phyloP scores from a whole-genome alignment of 1,284 basidiomycete genomes.

The Ceratobasidium sp. region DNA sequence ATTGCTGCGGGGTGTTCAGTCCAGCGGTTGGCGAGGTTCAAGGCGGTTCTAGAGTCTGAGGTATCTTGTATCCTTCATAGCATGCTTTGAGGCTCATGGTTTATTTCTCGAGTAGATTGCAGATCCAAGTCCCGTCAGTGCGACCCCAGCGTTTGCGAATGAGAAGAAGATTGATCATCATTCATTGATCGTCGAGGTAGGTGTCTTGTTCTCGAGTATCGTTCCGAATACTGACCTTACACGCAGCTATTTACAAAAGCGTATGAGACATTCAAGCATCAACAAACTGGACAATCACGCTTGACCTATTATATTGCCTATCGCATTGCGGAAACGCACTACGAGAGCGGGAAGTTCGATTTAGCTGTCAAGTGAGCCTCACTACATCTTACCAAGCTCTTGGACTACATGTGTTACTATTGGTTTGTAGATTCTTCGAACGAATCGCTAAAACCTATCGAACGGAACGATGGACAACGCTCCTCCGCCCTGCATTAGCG shows the following conservation, averaged over 20 bases:
- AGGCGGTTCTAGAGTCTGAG: constrained; percentile 73
- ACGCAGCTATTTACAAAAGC: constrained; percentile 89
- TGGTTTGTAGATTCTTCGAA: constrained; percentile 80
- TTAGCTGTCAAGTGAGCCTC: constrained; percentile 79
- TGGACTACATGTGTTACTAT: too few species aligned
- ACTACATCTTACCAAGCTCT: background rate
- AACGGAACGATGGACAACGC: constrained; percentile 80
- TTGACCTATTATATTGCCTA: constrained; percentile 88
- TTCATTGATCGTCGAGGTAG: constrained; percentile 83
- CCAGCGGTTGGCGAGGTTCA: constrained; percentile 75
- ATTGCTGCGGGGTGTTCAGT: constrained; percentile 88
- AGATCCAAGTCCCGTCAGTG: constrained; percentile 45
- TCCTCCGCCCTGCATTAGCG: constrained; percentile 78
- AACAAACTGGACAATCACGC: constrained; percentile 71
- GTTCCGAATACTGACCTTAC: constrained; percentile 23
- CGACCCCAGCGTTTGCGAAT: constrained; percentile 71
- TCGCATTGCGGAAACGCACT: constrained; percentile 87
- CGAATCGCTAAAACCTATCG: constrained; percentile 87
- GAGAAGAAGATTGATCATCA: constrained; percentile 93
- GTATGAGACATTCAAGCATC: constrained; percentile 89
- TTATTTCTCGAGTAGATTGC: constrained; percentile 10
- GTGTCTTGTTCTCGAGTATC: constrained; percentile 42
- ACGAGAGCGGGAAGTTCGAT: constrained; percentile 80
- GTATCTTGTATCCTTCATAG: constrained; percentile 58
- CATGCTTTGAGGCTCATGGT: background rate